Conservation (phyloP, 179 eudicot species). For the Beta lomatogona region DNA sequence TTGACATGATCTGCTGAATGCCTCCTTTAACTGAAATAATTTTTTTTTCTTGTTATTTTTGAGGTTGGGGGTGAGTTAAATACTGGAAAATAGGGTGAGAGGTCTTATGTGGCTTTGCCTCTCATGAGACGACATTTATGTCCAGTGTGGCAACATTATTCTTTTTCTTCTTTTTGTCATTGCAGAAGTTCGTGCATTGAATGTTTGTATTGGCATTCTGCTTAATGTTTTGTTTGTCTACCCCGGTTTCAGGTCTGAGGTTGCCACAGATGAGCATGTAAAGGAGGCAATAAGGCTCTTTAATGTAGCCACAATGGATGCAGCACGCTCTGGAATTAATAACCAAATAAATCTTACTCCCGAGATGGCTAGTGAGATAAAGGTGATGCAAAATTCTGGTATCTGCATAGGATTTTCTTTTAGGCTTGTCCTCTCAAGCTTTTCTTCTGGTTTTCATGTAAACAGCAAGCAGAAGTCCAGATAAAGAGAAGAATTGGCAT, state of each 20-base stretch:
- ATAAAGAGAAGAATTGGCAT: constrained; percentile 98
- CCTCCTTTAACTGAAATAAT: background rate
- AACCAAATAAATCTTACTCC: constrained; percentile 76
- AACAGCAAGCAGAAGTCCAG: constrained; percentile 92
- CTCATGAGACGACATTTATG: background rate
- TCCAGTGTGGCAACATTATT: background rate
- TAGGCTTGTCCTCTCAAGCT: background rate
- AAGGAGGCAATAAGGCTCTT: constrained; percentile 86
- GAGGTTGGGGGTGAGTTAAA: background rate
- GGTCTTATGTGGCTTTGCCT: background rate
- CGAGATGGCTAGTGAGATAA: constrained; percentile 87
- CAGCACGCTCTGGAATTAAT: constrained; percentile 92
- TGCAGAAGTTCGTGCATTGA: background rate
- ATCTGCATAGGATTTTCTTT: background rate
- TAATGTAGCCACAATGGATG: constrained; percentile 93
- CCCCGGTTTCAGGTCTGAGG: constrained; percentile 54
- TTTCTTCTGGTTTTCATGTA: constrained; percentile 7
- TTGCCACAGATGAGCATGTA: constrained; percentile 84
- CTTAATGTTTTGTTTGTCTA: background rate
- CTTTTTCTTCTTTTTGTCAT: background rate
- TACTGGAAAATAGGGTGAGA: background rate
- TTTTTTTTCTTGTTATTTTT: too few species aligned
- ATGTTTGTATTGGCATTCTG: background rate
- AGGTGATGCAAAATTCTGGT: constrained; percentile 45
- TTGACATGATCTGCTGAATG: background rate